Evolutionary conservation across 768 basidiomycete species (phyloP).

Genomic region (Tulasnella sp.): DNA sequence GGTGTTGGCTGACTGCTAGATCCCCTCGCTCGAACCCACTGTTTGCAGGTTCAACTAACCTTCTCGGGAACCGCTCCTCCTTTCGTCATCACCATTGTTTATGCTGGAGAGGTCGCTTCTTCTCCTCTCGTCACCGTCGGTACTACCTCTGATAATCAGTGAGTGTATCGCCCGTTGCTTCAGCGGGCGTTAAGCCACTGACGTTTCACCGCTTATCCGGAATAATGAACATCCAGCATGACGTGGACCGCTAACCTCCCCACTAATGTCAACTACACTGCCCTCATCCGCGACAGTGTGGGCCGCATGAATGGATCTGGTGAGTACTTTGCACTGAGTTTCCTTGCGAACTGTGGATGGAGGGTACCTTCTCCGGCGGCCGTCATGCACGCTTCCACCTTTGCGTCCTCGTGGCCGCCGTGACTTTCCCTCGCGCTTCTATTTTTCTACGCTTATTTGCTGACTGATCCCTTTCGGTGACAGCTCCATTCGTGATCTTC

Average conservation of each 20-base stretch:
- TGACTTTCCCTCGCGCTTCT: background rate
- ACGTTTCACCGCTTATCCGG: background rate
- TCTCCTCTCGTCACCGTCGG: slow-evolving; percentile 12
- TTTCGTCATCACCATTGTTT: slow-evolving; percentile 28
- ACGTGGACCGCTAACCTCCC: slow-evolving; percentile 12
- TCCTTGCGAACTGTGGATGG: background rate
- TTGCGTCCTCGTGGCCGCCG: background rate
- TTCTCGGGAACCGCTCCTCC: slow-evolving; percentile 34
- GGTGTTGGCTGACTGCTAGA: background rate
- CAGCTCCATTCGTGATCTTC: background rate
- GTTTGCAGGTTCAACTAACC: slow-evolving; percentile 24
- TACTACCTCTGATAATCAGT: slow-evolving; percentile 1
- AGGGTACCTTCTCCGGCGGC: too few species aligned
- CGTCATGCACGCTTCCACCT: too few species aligned
- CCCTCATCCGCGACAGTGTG: background rate
- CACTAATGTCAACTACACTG: background rate
- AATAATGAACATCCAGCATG: background rate
- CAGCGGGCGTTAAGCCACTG: background rate
- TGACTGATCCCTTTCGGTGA: background rate
- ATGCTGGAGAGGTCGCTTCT: background rate
- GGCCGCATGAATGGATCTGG: slow-evolving; percentile 10
- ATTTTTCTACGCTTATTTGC: background rate
- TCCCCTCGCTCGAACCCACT: background rate
- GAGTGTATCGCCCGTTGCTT: background rate
- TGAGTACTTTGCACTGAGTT: background rate